phyloP scores from a whole-genome alignment of 768 basidiomycete genomes.

The Pulveroboletus ravenelii region DNA sequence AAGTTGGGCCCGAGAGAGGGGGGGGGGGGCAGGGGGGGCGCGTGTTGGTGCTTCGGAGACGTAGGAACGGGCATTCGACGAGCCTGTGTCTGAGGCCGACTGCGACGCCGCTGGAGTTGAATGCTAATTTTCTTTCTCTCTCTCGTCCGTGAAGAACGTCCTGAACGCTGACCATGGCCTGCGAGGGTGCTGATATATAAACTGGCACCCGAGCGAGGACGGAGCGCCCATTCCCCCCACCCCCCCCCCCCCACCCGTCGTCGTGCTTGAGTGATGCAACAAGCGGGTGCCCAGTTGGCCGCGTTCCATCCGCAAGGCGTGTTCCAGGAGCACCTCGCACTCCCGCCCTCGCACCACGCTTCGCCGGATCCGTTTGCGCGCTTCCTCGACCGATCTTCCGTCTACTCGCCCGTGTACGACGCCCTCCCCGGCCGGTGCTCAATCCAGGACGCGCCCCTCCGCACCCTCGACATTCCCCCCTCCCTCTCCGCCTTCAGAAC shows the following conservation, averaged over 20 bases:
- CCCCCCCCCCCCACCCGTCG: no score
- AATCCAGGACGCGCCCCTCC: neutral
- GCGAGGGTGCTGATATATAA: slow-evolving; percentile 8
- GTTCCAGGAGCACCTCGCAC: slow-evolving; percentile 16
- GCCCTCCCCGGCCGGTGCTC: neutral
- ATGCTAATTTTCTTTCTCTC: slow-evolving; percentile 14
- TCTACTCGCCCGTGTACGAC: slow-evolving; percentile 2
- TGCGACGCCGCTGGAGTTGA: slow-evolving; percentile 21
- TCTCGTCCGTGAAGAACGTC: neutral
- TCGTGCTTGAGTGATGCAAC: no score
- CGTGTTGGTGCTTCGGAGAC: slow-evolving; percentile 16
- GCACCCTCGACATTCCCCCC: no score
- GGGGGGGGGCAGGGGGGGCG: slow-evolving; percentile 4
- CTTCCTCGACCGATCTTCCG: slow-evolving; percentile 31
- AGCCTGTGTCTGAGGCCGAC: neutral
- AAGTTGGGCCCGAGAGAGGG: no score
- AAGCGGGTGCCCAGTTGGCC: slow-evolving; percentile 9
- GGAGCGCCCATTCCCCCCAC: neutral
- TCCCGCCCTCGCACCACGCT: neutral
- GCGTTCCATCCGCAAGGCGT: slow-evolving; percentile 13
- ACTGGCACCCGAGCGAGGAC: no score
- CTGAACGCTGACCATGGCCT: neutral
- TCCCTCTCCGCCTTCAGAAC: slow-evolving; percentile 19
- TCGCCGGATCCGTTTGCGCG: slow-evolving; percentile 22
- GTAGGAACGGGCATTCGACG: slow-evolving; percentile 14